Evolutionary conservation across 75 land plant genomes (phyloP).

Genomic region (Picea sitchensis): DNA sequence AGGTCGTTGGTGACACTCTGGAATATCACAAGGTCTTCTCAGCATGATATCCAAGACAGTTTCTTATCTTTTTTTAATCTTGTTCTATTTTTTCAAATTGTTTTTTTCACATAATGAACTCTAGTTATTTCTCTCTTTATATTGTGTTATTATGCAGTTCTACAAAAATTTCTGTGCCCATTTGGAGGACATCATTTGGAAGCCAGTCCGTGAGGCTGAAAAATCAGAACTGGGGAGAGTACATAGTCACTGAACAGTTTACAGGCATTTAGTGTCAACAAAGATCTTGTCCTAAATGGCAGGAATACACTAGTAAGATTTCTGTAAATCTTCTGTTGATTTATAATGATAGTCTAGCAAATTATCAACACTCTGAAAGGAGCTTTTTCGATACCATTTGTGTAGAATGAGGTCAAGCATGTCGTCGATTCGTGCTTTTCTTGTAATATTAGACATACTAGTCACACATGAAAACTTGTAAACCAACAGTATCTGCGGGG

Average conservation of each 20-base stretch:
- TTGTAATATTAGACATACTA: neutral
- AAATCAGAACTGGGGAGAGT: constrained; percentile 1
- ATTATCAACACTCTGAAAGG: neutral
- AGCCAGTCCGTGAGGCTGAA: constrained; percentile 21
- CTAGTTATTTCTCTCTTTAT: neutral
- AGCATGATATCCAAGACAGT: neutral
- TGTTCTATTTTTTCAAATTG: neutral
- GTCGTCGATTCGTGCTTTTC: neutral
- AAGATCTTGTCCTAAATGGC: neutral
- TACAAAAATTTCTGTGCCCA: constrained; percentile 61
- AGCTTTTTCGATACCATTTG: neutral
- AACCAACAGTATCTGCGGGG: too few species aligned
- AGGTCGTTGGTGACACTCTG: constrained; percentile 79
- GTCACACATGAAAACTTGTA: neutral
- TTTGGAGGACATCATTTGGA: constrained; percentile 69
- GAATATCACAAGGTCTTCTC: constrained; percentile 80
- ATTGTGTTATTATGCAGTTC: constrained; percentile 44
- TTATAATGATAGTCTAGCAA: neutral
- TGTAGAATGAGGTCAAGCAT: neutral
- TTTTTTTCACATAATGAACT: neutral
- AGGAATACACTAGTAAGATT: neutral
- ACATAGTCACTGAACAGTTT: neutral
- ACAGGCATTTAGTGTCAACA: neutral
- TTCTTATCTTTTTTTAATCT: neutral
- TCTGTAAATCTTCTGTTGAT: neutral